Evolutionary conservation across 139 green algal species (phyloP).

Genomic region (Volvox reticuliferus): DNA sequence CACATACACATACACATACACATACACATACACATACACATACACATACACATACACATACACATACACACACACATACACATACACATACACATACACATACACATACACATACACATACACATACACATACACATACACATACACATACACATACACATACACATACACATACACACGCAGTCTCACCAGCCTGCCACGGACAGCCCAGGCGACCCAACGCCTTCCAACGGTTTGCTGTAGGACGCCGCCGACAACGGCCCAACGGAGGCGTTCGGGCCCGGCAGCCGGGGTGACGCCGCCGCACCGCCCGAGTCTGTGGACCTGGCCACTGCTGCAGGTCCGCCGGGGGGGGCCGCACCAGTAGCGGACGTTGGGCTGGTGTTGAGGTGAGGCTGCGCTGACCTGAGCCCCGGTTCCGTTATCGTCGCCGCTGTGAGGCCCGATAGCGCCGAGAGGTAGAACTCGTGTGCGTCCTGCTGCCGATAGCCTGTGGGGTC

Average conservation of each 20-base stretch:
- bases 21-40: background rate
- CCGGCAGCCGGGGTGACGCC: background rate
- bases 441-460: slow-evolving; percentile 79
- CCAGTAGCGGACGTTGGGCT: too few relatives aligned
- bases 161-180: background rate
- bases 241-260: too few relatives aligned
- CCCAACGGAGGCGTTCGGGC: background rate
- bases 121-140: too few relatives aligned
- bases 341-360: too few relatives aligned
- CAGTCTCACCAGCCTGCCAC: background rate
- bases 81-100: too few relatives aligned
- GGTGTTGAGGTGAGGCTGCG: background rate
- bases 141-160: too few relatives aligned
- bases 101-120: background rate
- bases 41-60: too few relatives aligned
- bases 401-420: background rate
- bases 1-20: too few relatives aligned
- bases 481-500: slow-evolving; percentile 75
- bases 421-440: slow-evolving; percentile 42
- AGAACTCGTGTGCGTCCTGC: slow-evolving; percentile 96
- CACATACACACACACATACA: background rate
- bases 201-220: background rate
- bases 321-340: too few relatives aligned
- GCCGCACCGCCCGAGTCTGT: background rate
- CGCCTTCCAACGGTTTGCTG: background rate